A percentile compares a stretch with the other conserved stretches of the same genome.
Conservation (phyloP, 768 basidiomycete species). For the Paxillus rubicundulus region DNA sequence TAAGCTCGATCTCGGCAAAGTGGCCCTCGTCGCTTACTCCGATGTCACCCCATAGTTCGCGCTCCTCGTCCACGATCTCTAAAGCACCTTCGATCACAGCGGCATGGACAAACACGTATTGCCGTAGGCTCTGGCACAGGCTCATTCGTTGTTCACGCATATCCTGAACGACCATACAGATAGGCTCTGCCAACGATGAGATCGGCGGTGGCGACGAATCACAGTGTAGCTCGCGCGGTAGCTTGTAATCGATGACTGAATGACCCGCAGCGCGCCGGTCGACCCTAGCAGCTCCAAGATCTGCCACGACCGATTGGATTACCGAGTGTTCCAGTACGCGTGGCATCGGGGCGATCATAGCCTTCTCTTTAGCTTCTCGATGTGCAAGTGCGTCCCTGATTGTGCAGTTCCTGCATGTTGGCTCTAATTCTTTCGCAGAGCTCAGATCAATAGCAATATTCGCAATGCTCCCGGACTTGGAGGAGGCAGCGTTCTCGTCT, state of each 20-base stretch:
- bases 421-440: neutral
- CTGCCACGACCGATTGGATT: neutral
- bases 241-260: constrained; percentile 51
- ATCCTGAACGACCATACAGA: constrained; percentile 81
- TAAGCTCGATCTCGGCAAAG: constrained; percentile 10
- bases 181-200: constrained; percentile 69
- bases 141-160: constrained; percentile 98
- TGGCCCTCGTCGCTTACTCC: constrained; percentile 22
- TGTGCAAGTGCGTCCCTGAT: neutral
- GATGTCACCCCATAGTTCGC: constrained; percentile 33
- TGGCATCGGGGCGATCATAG: neutral
- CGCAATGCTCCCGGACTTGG: neutral
- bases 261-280: constrained; percentile 12
- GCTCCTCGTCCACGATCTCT: constrained; percentile 73
- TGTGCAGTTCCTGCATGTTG: neutral
- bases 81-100: constrained; percentile 80
- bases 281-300: constrained; percentile 1
- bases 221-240: constrained; percentile 59
- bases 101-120: constrained; percentile 92
- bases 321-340: neutral
- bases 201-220: constrained; percentile 55
- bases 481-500: neutral
- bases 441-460: constrained; percentile 4
- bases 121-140: constrained; percentile 88
- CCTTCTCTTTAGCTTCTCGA: neutral